Percentiles rank a stretch among this genome's conserved stretches.
These are phyloP conservation scores for Trametes cingulata DNA, from an alignment of 768 basidiomycete species.

Conservation along the genomic window DNA sequence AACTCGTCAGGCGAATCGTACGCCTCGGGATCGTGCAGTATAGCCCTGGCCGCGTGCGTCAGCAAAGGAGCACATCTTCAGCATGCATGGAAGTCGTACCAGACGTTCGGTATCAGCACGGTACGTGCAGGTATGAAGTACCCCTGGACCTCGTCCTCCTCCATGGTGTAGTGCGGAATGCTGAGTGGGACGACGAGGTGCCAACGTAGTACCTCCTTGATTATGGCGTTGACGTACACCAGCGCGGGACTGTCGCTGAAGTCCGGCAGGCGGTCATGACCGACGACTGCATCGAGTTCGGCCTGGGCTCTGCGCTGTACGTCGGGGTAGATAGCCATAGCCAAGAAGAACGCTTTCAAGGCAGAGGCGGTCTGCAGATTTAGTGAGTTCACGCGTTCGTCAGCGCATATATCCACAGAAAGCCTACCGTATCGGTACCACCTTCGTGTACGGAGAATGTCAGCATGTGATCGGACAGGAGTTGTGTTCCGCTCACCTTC, in stretches of 20 bases:
- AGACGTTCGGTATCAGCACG: conserved; percentile 25
- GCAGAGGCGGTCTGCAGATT: too few species aligned
- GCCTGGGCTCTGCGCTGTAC: background rate
- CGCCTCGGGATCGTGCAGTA: conserved; percentile 9
- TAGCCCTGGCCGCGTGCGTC: background rate
- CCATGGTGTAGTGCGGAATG: conserved; percentile 31
- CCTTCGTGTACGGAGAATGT: too few species aligned
- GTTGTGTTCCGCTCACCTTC: background rate
- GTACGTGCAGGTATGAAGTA: conserved; percentile 29
- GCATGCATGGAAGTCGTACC: conserved; percentile 16
- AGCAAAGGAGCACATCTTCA: too few species aligned
- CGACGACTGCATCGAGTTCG: conserved; percentile 3
- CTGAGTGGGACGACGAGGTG: conserved; percentile 7
- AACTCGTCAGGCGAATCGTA: conserved; percentile 10
- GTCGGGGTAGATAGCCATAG: conserved; percentile 10
- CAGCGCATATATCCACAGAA: too few species aligned
- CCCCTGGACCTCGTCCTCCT: conserved; percentile 25
- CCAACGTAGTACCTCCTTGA: conserved; percentile 20
- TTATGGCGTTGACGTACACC: conserved; percentile 11
- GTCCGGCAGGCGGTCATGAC: conserved; percentile 10
- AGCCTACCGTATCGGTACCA: too few species aligned
- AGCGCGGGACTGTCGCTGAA: conserved; percentile 4
- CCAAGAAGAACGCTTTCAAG: background rate
- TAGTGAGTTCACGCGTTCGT: too few species aligned
- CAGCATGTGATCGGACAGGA: too few species aligned